phyloP scores from a whole-genome alignment of 371 early-diverging fungal genomes.

The Rhizopus stolonifer region DNA sequence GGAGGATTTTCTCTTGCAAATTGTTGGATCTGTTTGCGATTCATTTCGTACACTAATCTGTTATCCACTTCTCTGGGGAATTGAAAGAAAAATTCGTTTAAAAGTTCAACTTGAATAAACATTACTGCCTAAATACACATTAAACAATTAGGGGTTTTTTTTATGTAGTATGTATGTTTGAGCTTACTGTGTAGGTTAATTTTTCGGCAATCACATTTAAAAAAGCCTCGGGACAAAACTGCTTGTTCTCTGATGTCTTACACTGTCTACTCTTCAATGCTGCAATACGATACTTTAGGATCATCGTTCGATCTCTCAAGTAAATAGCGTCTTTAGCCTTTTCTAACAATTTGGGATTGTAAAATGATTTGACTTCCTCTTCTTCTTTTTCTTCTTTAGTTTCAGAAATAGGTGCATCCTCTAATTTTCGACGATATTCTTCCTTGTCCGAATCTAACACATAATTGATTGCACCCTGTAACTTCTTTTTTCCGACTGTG shows the following conservation, averaged over 20 bases:
- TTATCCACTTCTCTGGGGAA: slow-evolving; percentile 93
- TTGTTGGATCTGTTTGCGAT: slow-evolving; percentile 70
- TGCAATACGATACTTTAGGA: slow-evolving; percentile 77
- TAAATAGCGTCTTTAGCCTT: slow-evolving; percentile 78
- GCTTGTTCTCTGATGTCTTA: slow-evolving; percentile 70
- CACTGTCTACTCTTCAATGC: slow-evolving; percentile 82
- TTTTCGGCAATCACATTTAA: slow-evolving; percentile 90
- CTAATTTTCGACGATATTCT: slow-evolving; percentile 43
- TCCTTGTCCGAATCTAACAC: slow-evolving; percentile 57
- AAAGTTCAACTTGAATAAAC: slow-evolving; percentile 94
- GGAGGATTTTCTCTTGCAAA: slow-evolving; percentile 92
- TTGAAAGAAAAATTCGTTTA: slow-evolving; percentile 97
- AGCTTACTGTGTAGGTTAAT: slow-evolving; percentile 77
- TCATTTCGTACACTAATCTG: slow-evolving; percentile 75
- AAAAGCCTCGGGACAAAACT: slow-evolving; percentile 93
- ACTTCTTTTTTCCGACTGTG: slow-evolving; percentile 74
- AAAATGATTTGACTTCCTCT: slow-evolving; percentile 53
- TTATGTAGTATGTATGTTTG: no score
- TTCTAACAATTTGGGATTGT: slow-evolving; percentile 72
- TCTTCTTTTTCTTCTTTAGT: slow-evolving; percentile 29
- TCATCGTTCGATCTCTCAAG: slow-evolving; percentile 71
- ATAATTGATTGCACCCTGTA: slow-evolving; percentile 80
- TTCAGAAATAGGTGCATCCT: slow-evolving; percentile 29
- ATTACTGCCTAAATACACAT: slow-evolving; percentile 91
- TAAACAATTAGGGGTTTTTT: no score